Evolutionary conservation across 768 basidiomycete species (phyloP), one percentile per base, ranked within the genome.

Genomic region (Leccinum subgranulosum): DNA sequence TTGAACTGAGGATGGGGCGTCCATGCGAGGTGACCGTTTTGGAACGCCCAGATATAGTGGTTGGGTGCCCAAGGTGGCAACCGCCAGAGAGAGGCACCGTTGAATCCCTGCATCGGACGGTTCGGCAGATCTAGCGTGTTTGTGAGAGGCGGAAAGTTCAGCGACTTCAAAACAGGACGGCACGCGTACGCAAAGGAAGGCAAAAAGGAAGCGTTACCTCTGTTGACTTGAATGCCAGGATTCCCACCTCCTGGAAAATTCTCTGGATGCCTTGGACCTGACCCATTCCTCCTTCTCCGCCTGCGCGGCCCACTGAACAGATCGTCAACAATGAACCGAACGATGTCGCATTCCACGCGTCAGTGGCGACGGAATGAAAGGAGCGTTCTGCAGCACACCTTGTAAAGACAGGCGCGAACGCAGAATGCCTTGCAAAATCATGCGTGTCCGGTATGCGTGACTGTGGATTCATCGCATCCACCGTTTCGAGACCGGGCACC

Each of bases 1-100:
- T 23, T 59, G 25, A 53, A 51, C 11, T 68, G 66, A 11, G 61
- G 65, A 25, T 67, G 58, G 1, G 68, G 70, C 12, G 54, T 63
- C 70, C 70, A 71, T 3, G 66, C 60, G 51, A 71, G 41, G 14
- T 62, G 56, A 1, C 70, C 70, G 0, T 54, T 29, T 9, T 64
- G 65, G 25, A 58, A 71, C 5, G 7, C 45, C 71, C 71, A 71
- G 48, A 65, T 49, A 10, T 54, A 61, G 21, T 67, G 57, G 25
- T 71, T 17, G 6, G 71, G 65, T 4, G 25, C 25, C 57, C 64
- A 60, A 0, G 61, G 23, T 14, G 69, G 65, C 0, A 71, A 14
- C 6, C 12, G 54, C 46, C 46, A 33, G 64, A 21, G 52, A 17
- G 39, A 34, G 12, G 12, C 10, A 10, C 10, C 25, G 29, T 47